Evolutionary conservation across 2,329 filamentous ascomycete species (phyloP).

Genomic region (Sarocladium strictum): DNA sequence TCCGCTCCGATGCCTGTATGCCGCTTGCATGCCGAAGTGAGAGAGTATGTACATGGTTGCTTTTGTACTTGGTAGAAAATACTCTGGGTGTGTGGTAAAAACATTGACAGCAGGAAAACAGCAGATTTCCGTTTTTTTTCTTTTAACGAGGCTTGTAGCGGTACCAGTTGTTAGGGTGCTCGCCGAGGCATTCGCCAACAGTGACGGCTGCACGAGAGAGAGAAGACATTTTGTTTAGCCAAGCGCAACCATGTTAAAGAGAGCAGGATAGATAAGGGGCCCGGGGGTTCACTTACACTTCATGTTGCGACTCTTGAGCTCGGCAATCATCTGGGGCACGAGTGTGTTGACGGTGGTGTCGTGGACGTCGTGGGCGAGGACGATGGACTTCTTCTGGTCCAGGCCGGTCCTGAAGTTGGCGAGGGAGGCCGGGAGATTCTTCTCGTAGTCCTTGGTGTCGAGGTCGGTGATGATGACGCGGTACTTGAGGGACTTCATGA

Average conservation of each 20-base stretch:
- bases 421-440: constrained; percentile 36
- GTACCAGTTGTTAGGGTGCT: constrained; percentile 10
- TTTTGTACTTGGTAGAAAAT: too few relatives aligned
- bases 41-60: too few relatives aligned
- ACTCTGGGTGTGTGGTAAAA: too few relatives aligned
- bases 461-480: constrained; percentile 48
- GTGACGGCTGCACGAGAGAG: constrained; percentile 18
- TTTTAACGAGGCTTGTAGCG: neutral
- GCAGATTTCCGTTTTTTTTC: too few relatives aligned
- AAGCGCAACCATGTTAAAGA: neutral
- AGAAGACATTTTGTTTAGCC: neutral
- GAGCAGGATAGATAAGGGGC: neutral
- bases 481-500: constrained; percentile 35
- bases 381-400: constrained; percentile 31
- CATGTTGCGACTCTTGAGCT: constrained; percentile 9
- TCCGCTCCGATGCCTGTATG: too few relatives aligned
- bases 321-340: constrained; percentile 13
- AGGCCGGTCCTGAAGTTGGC: constrained; percentile 23
- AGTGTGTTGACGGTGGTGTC: constrained; percentile 30
- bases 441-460: constrained; percentile 50
- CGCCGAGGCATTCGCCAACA: constrained; percentile 20
- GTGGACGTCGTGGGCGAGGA: constrained; percentile 42
- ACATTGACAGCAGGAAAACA: too few relatives aligned
- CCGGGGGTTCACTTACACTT: constrained; percentile 8
- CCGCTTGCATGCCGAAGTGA: too few relatives aligned